Conservation (phyloP, 2,329 filamentous ascomycete species). For the Paraphaeosphaeria sporulosa region DNA sequence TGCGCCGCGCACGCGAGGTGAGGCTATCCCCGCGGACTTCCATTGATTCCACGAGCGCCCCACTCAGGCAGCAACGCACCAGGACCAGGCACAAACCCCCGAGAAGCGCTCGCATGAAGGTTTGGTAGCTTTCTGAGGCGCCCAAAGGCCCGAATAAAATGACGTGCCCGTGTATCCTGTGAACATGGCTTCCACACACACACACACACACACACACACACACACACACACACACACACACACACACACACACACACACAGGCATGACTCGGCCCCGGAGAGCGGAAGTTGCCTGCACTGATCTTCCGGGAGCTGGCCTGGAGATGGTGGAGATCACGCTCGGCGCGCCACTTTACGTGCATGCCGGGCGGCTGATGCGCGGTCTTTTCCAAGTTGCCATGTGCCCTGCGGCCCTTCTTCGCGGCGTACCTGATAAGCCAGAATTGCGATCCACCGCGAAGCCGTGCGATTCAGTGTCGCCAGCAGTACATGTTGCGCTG, state of each 20-base stretch:
- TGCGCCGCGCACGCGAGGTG: constrained; percentile 14
- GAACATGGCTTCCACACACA: background rate
- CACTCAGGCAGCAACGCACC: constrained; percentile 8
- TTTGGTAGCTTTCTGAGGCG: background rate
- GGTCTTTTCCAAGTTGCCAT: background rate
- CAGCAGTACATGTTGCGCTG: background rate
- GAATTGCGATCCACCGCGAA: background rate
- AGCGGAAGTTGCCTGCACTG: background rate
- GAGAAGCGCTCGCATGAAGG: constrained; percentile 1
- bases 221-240: too few species aligned
- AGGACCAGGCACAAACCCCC: background rate
- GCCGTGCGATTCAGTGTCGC: background rate
- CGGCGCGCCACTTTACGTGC: background rate
- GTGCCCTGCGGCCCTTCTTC: background rate
- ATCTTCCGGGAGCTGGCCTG: constrained; percentile 7
- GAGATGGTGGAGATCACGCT: constrained; percentile 2
- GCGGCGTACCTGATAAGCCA: background rate
- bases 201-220: too few species aligned
- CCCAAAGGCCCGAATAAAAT: background rate
- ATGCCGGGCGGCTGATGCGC: constrained; percentile 6
- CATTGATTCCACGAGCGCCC: constrained; percentile 1
- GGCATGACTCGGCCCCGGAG: background rate
- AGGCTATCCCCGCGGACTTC: constrained; percentile 8
- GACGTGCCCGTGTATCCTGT: background rate
- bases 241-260: too few species aligned